phyloP scores from a whole-genome alignment of 208 protist species.

The Angomonas ambiguus region DNA sequence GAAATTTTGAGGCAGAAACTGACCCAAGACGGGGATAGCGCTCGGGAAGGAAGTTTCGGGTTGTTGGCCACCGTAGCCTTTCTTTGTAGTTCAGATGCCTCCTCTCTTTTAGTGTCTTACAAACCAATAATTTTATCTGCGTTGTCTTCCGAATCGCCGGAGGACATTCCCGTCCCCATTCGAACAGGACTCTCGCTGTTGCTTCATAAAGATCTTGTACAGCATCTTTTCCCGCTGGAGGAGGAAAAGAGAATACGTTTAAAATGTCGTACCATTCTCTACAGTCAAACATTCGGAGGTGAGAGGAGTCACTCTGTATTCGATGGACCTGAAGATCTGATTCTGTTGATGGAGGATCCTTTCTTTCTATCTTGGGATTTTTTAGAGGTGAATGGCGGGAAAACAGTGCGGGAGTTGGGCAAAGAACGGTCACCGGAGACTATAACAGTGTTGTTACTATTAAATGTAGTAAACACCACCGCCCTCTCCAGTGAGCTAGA shows the following conservation, averaged over 20 bases:
- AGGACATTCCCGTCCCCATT: not conserved
- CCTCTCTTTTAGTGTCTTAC: not conserved
- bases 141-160: not conserved
- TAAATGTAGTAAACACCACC: not conserved
- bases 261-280: not conserved
- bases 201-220: not conserved
- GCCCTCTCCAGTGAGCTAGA: not conserved
- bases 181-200: not conserved
- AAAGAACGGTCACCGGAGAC: not conserved
- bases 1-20: not conserved
- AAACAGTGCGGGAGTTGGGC: not conserved
- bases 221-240: not conserved
- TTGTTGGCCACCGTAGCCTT: not conserved
- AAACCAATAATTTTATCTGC: not conserved
- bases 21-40: not conserved
- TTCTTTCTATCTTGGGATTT: not conserved
- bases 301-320: not conserved
- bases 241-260: not conserved
- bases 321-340: not conserved
- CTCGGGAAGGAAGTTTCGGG: not conserved
- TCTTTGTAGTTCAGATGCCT: not conserved
- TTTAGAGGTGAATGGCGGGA: not conserved
- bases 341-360: not conserved
- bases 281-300: not conserved
- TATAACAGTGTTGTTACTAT: not conserved